Base-by-base conservation (phyloP, 2,329 filamentous ascomycete species). In the Colletotrichum higginsianum region DNA sequence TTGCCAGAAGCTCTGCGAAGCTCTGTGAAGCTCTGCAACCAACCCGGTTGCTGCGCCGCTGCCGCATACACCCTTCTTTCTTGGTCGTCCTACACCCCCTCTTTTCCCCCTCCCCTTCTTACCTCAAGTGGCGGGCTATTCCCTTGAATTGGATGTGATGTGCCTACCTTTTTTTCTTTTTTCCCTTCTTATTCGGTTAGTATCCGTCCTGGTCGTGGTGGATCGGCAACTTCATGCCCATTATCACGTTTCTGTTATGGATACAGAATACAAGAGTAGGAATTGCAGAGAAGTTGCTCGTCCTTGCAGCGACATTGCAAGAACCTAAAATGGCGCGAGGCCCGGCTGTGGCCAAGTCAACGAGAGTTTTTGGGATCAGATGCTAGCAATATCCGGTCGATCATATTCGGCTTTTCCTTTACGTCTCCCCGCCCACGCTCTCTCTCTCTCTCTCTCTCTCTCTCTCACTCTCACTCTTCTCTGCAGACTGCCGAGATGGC, bases 1-100 rank as follows among this genome's bases (percentile, higher is more conserved):
- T 71, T 71, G 64, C 52, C 50, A 46, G 57, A 71, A 62, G 63
- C 57, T 71, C 56, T 71, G 57, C 64, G 53, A 61, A 61, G 58
- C 58, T 61, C 57, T 60, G 23, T n/a, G 67, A 71, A 71, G 67
- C 67, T 71, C 68, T 71, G 58, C 65, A 68, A 68, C 58, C 35
- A 56, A 56, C 53, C 30, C 52, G 40, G 23, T 58, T 67, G 64
- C 42, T 15, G 55, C n/a, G 38, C 55, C 12, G 40, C 55, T 66
- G 35, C 66, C 47, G n/a, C 53, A 42, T 47, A 53, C 46, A 26
- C 16, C 30, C 56, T 44, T 42, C 49, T 60, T 60, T 23, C 35
- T 16, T 35, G 53, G 38, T n/a, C 38, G 11, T 15, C 23, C 8
- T 61, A 40, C 46, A 15, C 38, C 55, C 44, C n/a, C 44, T 53